A percentile compares a stretch with the other conserved stretches of the same genome.
Evolutionary conservation across 2,329 filamentous ascomycete genomes (phyloP).

Genomic region (Sarocladiaceae sp.): DNA sequence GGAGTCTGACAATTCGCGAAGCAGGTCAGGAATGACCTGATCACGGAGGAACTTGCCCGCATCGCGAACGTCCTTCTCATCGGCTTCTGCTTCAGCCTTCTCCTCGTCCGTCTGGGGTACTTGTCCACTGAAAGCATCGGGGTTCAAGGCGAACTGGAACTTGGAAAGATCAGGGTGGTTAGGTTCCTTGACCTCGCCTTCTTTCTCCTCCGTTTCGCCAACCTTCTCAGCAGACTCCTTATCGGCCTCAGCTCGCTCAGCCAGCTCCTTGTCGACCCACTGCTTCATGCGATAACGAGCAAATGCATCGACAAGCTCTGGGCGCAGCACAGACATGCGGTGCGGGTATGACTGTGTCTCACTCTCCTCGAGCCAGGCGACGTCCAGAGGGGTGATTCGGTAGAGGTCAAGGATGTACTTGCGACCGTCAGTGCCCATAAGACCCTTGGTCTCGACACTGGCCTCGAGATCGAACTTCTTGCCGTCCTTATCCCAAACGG

Average conservation of each 20-base stretch:
- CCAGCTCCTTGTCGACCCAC: slow-evolving; percentile 76
- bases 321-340: slow-evolving; percentile 87
- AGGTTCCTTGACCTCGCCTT: slow-evolving; percentile 34
- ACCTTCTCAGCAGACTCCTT: slow-evolving; percentile 14
- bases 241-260: slow-evolving; percentile 30
- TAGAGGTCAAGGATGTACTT: slow-evolving; percentile 98
- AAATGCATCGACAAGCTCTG: slow-evolving; percentile 83
- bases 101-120: slow-evolving; percentile 84
- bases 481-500: slow-evolving; percentile 96
- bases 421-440: slow-evolving; percentile 92
- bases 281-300: slow-evolving; percentile 81
- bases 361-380: slow-evolving; percentile 80
- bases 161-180: slow-evolving; percentile 78
- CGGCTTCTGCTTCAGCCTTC: slow-evolving; percentile 72
- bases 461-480: slow-evolving; percentile 87
- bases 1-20: slow-evolving; percentile 82
- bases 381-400: slow-evolving; percentile 85
- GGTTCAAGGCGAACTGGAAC: slow-evolving; percentile 86
- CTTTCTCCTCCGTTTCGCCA: slow-evolving; percentile 11
- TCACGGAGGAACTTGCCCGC: slow-evolving; percentile 73
- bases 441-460: slow-evolving; percentile 94
- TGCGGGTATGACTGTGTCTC: slow-evolving; percentile 69
- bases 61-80: slow-evolving; percentile 82
- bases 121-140: slow-evolving; percentile 92
- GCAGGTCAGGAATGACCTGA: slow-evolving; percentile 74